Evolutionary conservation across 257 asterid genomes (phyloP).

Genomic region (Solanum ossicruentum): DNA sequence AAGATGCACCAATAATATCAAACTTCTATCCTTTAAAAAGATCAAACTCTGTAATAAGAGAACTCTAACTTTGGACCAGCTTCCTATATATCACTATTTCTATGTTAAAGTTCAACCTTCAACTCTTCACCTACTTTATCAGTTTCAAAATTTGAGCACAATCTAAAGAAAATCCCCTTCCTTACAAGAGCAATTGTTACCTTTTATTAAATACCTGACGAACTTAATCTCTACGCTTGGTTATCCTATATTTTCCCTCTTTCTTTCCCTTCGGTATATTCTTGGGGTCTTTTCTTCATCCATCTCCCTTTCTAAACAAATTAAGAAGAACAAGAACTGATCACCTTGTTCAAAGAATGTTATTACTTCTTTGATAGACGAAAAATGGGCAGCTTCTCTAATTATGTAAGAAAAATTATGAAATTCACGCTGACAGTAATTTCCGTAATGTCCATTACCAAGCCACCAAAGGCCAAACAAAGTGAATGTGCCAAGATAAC

Average conservation of each 20-base stretch:
- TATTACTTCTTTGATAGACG: not conserved
- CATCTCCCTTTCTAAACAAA: not conserved
- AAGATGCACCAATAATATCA: no score
- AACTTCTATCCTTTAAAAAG: not conserved
- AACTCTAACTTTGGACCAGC: not conserved
- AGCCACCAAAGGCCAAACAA: constrained; percentile 77
- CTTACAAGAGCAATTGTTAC: not conserved
- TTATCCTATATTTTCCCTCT: not conserved
- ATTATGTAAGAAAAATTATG: not conserved
- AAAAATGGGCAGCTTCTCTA: not conserved
- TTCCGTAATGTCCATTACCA: constrained; percentile 31
- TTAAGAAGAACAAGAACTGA: not conserved
- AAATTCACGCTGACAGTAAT: not conserved
- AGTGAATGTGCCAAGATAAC: constrained; percentile 60
- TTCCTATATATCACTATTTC: not conserved
- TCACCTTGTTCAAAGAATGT: not conserved
- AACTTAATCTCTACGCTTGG: not conserved
- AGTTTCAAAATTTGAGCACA: not conserved
- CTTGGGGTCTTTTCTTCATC: not conserved
- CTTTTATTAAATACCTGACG: not conserved
- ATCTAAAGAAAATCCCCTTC: not conserved
- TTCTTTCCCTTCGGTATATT: not conserved
- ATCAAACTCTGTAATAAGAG: not conserved
- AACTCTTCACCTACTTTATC: not conserved
- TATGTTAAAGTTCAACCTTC: not conserved